phyloP scores from a whole-genome alignment of 345 rosid genomes.

The Linum lewisii region DNA sequence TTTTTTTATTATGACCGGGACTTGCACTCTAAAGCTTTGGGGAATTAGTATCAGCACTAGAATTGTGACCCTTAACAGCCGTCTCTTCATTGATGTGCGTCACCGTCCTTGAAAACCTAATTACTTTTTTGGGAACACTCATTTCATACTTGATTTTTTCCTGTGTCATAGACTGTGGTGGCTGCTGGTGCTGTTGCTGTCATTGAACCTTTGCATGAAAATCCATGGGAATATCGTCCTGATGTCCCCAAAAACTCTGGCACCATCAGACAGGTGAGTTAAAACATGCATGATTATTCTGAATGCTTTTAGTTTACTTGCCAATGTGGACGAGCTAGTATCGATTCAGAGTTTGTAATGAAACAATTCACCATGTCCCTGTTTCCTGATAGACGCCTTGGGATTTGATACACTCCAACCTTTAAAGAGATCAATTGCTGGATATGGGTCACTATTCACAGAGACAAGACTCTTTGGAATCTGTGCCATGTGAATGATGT shows the following conservation, averaged over 20 bases:
- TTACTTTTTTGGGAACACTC: too few relatives aligned
- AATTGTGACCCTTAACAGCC: not conserved
- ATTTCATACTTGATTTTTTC: not conserved
- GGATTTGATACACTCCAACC: too few relatives aligned
- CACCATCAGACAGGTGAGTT: conserved; percentile 54
- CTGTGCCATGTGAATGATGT: not conserved
- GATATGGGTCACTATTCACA: not conserved
- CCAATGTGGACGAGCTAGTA: too few relatives aligned
- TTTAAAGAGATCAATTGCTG: not conserved
- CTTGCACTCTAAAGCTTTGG: not conserved
- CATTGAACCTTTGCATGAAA: conserved; percentile 29
- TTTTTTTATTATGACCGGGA: not conserved
- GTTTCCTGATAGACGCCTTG: too few relatives aligned
- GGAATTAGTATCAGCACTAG: not conserved
- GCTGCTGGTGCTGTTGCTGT: conserved; percentile 10
- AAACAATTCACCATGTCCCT: too few relatives aligned
- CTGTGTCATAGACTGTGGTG: not conserved
- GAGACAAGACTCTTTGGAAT: too few relatives aligned
- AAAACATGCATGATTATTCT: not conserved
- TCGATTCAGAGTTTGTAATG: not conserved
- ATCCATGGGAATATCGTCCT: conserved; percentile 29
- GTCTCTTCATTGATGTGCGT: not conserved
- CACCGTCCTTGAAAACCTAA: not conserved
- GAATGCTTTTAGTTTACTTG: not conserved
- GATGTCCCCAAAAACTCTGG: conserved; percentile 48